These are phyloP conservation scores for Talaromyces verruculosus DNA, from an alignment of 2,329 filamentous ascomycete species.

Conservation along the genomic window DNA sequence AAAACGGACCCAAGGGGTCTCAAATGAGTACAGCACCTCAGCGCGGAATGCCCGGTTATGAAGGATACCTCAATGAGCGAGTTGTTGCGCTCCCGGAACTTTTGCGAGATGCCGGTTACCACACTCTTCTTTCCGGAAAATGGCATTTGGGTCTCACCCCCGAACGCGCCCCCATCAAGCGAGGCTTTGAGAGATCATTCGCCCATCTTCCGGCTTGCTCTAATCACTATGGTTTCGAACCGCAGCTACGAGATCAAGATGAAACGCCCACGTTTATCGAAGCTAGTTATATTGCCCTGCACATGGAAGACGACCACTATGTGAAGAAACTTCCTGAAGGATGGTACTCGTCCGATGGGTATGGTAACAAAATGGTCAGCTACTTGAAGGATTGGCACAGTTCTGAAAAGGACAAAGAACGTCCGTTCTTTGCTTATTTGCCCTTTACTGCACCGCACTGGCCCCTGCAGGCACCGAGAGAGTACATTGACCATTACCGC, in stretches of 20 bases:
- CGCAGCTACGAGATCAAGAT: slow-evolving; percentile 42
- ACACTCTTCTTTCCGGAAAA: slow-evolving; percentile 62
- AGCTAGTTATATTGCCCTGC: slow-evolving; percentile 45
- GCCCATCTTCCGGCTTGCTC: slow-evolving; percentile 62
- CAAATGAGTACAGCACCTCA: slow-evolving; percentile 56
- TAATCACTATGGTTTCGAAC: slow-evolving; percentile 59
- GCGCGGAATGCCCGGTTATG: slow-evolving; percentile 61
- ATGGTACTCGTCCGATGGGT: slow-evolving; percentile 57
- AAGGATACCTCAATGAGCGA: slow-evolving; percentile 62
- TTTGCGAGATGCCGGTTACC: slow-evolving; percentile 59
- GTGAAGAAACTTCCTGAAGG: slow-evolving; percentile 50
- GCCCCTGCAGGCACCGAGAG: not conserved
- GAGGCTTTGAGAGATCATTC: slow-evolving; percentile 61
- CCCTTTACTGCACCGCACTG: not conserved
- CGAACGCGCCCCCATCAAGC: slow-evolving; percentile 55
- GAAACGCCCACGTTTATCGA: slow-evolving; percentile 44
- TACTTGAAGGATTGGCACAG: slow-evolving; percentile 55
- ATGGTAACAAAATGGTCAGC: slow-evolving; percentile 53
- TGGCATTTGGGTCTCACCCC: slow-evolving; percentile 63
- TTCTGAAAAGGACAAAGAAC: not conserved
- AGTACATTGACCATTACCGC: not conserved
- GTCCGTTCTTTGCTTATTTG: not conserved
- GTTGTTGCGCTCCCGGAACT: slow-evolving; percentile 43
- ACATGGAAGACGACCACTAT: slow-evolving; percentile 48
- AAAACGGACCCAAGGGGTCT: slow-evolving; percentile 54